Conservation (phyloP, 2,329 filamentous ascomycete species). For the Karstenula rhodostoma region DNA sequence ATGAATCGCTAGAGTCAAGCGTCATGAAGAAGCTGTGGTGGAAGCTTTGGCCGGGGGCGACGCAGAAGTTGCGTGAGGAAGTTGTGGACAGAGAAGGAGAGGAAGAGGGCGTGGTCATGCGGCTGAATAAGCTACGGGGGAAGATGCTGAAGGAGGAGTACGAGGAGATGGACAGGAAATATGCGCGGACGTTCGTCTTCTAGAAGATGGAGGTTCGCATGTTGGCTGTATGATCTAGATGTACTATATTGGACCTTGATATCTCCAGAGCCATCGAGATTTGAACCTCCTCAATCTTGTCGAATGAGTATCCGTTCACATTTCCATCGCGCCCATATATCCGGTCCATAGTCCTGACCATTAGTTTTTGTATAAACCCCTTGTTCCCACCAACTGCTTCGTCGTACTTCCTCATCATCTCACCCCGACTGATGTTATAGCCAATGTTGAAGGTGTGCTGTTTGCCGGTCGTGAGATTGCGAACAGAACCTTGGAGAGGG, state of each 20-base stretch:
- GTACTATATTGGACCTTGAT: not conserved
- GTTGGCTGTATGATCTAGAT: not conserved
- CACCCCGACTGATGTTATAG: no score
- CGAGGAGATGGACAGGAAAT: constrained; percentile 47
- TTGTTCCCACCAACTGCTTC: no score
- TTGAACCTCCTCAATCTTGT: no score
- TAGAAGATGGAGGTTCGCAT: constrained; percentile 19
- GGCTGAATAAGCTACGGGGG: constrained; percentile 44
- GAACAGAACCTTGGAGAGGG: no score
- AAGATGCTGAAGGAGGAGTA: constrained; percentile 46
- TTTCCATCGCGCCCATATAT: no score
- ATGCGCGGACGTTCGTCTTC: constrained; percentile 47
- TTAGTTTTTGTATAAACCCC: no score
- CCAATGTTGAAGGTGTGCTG: no score
- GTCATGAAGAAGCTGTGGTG: constrained; percentile 33
- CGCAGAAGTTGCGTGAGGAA: constrained; percentile 35
- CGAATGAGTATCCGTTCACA: no score
- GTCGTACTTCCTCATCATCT: no score
- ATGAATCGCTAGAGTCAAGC: constrained; percentile 31
- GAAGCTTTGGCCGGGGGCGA: constrained; percentile 34
- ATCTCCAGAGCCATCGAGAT: not conserved
- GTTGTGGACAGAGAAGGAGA: constrained; percentile 45
- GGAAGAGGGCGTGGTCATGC: constrained; percentile 44
- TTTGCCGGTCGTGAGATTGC: no score
- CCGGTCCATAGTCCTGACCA: no score